Evolutionary conservation across 352 stramenopile species (phyloP).

Genomic region (Phytopythium helicoides): DNA sequence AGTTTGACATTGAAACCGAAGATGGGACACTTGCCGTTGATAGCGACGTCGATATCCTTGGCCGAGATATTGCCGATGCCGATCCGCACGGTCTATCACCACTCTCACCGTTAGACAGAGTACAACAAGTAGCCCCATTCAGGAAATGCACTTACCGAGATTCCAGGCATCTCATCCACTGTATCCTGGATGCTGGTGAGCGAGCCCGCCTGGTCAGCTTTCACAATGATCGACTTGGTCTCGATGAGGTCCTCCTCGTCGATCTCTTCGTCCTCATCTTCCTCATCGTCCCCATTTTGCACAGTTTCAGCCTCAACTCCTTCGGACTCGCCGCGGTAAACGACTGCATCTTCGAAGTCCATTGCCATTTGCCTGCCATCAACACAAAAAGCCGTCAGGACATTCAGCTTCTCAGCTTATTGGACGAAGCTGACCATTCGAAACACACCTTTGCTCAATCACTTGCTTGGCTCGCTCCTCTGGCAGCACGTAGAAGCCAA

Average conservation of each 20-base stretch:
- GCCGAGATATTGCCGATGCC: slow-evolving; percentile 77
- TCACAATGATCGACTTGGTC: slow-evolving; percentile 75
- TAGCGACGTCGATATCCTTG: slow-evolving; percentile 79
- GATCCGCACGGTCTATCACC: slow-evolving; percentile 68
- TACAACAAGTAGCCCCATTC: slow-evolving; percentile 3
- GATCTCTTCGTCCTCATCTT: slow-evolving; percentile 20
- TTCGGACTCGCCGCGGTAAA: slow-evolving; percentile 27
- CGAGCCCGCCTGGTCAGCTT: slow-evolving; percentile 74
- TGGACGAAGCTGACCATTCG: not conserved
- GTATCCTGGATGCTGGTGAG: slow-evolving; percentile 83
- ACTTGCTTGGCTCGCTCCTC: slow-evolving; percentile 65
- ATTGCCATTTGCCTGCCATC: slow-evolving; percentile 55
- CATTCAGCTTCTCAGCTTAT: slow-evolving; percentile 3
- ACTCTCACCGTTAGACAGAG: slow-evolving; percentile 1
- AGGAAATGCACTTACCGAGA: slow-evolving; percentile 29
- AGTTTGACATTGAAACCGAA: slow-evolving; percentile 84
- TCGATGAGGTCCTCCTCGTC: slow-evolving; percentile 41
- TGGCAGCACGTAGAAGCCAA: slow-evolving; percentile 71
- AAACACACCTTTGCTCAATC: slow-evolving; percentile 61
- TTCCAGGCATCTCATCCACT: slow-evolving; percentile 66
- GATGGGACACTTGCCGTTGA: slow-evolving; percentile 79
- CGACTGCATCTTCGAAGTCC: slow-evolving; percentile 61
- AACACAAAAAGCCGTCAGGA: not conserved
- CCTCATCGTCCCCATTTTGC: slow-evolving; percentile 9
- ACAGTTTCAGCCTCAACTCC: slow-evolving; percentile 9